These are phyloP conservation scores for Penstemon davidsonii DNA, from an alignment of 257 asterid genomes.

Conservation along the genomic window DNA sequence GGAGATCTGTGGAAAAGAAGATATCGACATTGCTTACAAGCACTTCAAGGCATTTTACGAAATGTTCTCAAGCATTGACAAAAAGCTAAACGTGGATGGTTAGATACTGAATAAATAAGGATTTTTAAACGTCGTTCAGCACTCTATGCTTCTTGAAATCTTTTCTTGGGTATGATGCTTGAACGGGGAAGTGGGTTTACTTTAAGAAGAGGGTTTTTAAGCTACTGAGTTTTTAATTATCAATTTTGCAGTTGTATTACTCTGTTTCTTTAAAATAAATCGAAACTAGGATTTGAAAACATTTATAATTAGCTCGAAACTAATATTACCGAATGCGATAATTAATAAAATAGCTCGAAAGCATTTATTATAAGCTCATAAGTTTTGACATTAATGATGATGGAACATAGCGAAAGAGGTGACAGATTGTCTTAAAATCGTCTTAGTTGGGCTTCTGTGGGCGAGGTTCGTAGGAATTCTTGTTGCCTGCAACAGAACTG, in stretches of 20 bases:
- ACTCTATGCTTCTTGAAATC: background rate
- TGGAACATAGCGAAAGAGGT: slow-evolving; percentile 15
- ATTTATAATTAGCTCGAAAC: slow-evolving; percentile 14
- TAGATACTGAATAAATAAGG: slow-evolving; percentile 28
- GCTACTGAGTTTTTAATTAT: background rate
- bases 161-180: background rate
- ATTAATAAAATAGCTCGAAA: slow-evolving; percentile 21
- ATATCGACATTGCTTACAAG: slow-evolving; percentile 82
- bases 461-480: slow-evolving; percentile 26
- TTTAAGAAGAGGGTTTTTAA: slow-evolving; percentile 6
- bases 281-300: too few relatives aligned
- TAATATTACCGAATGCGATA: slow-evolving; percentile 12
- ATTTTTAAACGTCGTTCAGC: slow-evolving; percentile 3
- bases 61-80: slow-evolving; percentile 79
- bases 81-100: slow-evolving; percentile 63
- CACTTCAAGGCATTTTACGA: slow-evolving; percentile 92
- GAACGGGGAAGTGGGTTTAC: background rate
- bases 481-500: slow-evolving; percentile 28
- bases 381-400: slow-evolving; percentile 22
- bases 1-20: slow-evolving; percentile 94
- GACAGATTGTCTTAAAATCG: background rate
- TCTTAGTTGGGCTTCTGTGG: slow-evolving; percentile 32
- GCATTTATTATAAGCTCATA: slow-evolving; percentile 25
- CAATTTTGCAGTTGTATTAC: background rate
- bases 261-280: slow-evolving; percentile 12